Percentiles rank a stretch among this genome's conserved stretches.
These are phyloP conservation scores for Lonicera japonica DNA, from an alignment of 129 eudicot genomes.

Conservation along the genomic window DNA sequence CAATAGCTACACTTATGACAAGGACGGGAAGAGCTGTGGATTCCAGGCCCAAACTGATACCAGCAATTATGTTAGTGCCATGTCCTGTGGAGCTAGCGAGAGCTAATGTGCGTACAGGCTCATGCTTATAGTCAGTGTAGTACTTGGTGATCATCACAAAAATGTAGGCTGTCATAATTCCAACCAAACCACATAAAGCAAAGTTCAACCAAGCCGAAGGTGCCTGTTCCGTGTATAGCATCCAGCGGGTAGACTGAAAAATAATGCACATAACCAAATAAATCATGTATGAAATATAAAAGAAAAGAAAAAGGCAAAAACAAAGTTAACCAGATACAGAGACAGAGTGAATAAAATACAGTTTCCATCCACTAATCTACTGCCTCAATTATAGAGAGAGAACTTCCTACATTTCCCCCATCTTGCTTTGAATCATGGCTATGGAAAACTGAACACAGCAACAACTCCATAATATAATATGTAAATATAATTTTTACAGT, in stretches of 20 bases:
- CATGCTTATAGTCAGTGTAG: slow-evolving; percentile 94
- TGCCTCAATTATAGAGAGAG: too few species aligned
- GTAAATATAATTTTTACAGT: neutral
- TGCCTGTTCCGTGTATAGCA: slow-evolving; percentile 96
- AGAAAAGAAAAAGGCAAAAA: slow-evolving; percentile 1
- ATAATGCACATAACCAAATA: slow-evolving; percentile 7
- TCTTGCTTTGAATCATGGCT: neutral
- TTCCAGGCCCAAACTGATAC: slow-evolving; percentile 89
- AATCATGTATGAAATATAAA: slow-evolving; percentile 9
- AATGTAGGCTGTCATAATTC: slow-evolving; percentile 77
- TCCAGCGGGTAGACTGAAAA: slow-evolving; percentile 90
- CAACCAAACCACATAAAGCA: slow-evolving; percentile 88
- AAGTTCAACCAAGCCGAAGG: slow-evolving; percentile 97
- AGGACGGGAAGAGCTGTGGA: slow-evolving; percentile 96
- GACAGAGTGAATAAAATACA: neutral
- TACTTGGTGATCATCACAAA: slow-evolving; percentile 91
- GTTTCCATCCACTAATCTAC: slow-evolving; percentile 3
- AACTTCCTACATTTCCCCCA: neutral
- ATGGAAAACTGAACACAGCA: neutral
- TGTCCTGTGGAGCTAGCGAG: slow-evolving; percentile 94
- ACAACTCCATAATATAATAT: neutral
- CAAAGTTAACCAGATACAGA: neutral
- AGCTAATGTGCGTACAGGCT: slow-evolving; percentile 88
- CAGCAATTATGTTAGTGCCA: slow-evolving; percentile 95
- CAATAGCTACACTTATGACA: slow-evolving; percentile 70